Evolutionary conservation across 177 flowering plant species (phyloP).

Genomic region (Vitis hybrid): DNA sequence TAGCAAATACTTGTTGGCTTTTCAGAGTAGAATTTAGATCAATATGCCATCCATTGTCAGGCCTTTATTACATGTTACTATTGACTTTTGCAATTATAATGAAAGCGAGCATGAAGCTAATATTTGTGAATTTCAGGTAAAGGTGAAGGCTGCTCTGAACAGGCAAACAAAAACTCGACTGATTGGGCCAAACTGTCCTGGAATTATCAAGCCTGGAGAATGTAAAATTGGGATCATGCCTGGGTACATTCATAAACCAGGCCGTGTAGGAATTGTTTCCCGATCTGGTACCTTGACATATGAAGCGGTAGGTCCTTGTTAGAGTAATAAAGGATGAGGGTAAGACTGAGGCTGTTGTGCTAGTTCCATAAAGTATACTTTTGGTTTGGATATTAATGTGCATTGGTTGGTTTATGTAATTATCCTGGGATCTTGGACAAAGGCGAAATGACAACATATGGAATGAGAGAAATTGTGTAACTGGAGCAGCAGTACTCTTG

Average conservation of each 20-base stretch:
- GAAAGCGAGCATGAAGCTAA: not conserved
- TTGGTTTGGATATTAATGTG: not conserved
- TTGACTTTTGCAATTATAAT: not conserved
- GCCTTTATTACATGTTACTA: not conserved
- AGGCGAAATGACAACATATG: too few species aligned
- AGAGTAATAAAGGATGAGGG: not conserved
- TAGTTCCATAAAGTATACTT: not conserved
- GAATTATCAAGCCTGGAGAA: constrained; percentile 96
- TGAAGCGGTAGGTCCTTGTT: constrained; percentile 78
- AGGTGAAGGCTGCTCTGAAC: constrained; percentile 92
- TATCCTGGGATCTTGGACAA: too few species aligned
- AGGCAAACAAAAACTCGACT: constrained; percentile 91
- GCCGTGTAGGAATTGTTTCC: constrained; percentile 95
- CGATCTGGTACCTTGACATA: constrained; percentile 98
- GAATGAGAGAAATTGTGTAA: too few species aligned
- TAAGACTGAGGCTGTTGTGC: not conserved
- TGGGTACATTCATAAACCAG: constrained; percentile 99
- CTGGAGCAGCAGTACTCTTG: too few species aligned
- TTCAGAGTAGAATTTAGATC: too few species aligned
- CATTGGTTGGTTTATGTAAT: too few species aligned
- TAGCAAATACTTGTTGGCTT: too few species aligned
- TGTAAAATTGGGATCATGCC: constrained; percentile 99
- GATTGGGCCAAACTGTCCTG: constrained; percentile 98
- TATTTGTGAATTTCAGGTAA: constrained; percentile 52
- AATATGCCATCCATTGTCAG: too few species aligned